These are phyloP conservation scores for Discostella stelligeroides DNA, from an alignment of 108 stramenopile genomes.

Conservation along the genomic window DNA sequence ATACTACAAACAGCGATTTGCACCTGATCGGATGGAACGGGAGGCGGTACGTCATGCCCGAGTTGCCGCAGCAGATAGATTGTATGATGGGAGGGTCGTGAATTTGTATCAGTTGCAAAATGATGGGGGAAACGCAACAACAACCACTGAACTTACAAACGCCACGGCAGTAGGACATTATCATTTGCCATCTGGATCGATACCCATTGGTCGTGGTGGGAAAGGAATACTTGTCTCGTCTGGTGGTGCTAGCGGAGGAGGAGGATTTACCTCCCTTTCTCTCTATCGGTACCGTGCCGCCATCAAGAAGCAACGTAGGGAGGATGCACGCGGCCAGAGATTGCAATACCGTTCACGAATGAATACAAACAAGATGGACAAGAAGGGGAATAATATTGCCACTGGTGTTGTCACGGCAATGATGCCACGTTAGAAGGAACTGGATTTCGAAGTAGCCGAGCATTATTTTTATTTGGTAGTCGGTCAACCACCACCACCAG, in stretches of 20 bases:
- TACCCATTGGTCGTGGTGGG: slow-evolving; percentile 51
- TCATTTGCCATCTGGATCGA: slow-evolving; percentile 3
- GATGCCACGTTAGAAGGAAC: slow-evolving; percentile 26
- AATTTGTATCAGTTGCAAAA: slow-evolving; percentile 44
- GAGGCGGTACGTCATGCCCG: slow-evolving; percentile 74
- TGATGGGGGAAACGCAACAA: slow-evolving; percentile 9
- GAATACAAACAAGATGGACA: slow-evolving; percentile 33
- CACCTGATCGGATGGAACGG: slow-evolving; percentile 43
- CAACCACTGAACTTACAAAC: slow-evolving; percentile 10
- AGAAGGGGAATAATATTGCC: slow-evolving; percentile 26
- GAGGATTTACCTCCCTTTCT: slow-evolving; percentile 73
- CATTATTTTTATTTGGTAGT: no score
- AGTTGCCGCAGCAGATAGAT: slow-evolving; percentile 74
- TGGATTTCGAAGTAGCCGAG: no score
- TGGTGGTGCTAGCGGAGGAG: slow-evolving; percentile 7
- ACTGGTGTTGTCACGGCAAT: slow-evolving; percentile 18
- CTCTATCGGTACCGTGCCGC: slow-evolving; percentile 85
- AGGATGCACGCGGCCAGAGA: slow-evolving; percentile 37
- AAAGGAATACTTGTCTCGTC: slow-evolving; percentile 65
- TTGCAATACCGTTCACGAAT: slow-evolving; percentile 9
- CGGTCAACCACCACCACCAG: no score
- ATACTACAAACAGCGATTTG: slow-evolving; percentile 86
- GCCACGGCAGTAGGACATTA: not conserved
- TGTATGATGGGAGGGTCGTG: slow-evolving; percentile 72
- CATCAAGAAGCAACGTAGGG: slow-evolving; percentile 79